phyloP scores from a whole-genome alignment of 805 yeast genomes.

The Metschnikowia orientalis region DNA sequence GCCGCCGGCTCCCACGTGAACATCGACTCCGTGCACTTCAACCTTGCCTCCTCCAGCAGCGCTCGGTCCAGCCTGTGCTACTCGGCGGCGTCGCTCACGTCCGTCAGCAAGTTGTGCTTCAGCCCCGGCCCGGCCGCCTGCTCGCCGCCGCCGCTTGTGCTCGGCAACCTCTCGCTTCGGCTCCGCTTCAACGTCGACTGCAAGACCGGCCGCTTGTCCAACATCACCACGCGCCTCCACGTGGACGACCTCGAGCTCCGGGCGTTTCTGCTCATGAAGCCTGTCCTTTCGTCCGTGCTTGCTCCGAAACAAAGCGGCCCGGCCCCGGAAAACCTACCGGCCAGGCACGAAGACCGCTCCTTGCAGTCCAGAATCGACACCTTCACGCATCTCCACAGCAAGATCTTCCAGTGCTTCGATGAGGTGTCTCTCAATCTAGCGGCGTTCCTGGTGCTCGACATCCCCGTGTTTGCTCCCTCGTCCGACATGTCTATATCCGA shows the following conservation, averaged over 20 bases:
- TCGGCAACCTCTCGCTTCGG: conserved; percentile 10
- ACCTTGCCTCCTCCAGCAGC: conserved; percentile 1
- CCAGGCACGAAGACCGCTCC: neutral
- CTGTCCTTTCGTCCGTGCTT: neutral
- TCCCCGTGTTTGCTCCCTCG: conserved; percentile 15
- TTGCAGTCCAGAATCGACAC: conserved; percentile 2
- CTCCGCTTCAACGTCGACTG: conserved; percentile 5
- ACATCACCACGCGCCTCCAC: conserved; percentile 8
- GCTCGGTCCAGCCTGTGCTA: neutral
- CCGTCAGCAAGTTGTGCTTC: conserved; percentile 1
- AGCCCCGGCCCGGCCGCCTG: neutral
- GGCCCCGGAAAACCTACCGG: neutral
- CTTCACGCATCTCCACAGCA: conserved; percentile 8
- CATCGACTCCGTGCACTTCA: conserved; percentile 3
- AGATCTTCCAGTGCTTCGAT: conserved; percentile 10
- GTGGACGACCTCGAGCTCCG: conserved; percentile 11
- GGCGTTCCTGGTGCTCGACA: conserved; percentile 7
- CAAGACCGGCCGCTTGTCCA: conserved; percentile 8
- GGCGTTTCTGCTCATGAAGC: conserved; percentile 7
- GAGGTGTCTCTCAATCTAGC: conserved; percentile 14
- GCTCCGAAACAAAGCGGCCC: neutral
- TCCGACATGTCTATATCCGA: conserved; percentile 7
- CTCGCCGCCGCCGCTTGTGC: neutral
- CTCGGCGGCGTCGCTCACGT: conserved; percentile 1
- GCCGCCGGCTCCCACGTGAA: conserved; percentile 1